Base-by-base conservation (phyloP, 139 green algal genomes). In the Chlorella sp. region DNA sequence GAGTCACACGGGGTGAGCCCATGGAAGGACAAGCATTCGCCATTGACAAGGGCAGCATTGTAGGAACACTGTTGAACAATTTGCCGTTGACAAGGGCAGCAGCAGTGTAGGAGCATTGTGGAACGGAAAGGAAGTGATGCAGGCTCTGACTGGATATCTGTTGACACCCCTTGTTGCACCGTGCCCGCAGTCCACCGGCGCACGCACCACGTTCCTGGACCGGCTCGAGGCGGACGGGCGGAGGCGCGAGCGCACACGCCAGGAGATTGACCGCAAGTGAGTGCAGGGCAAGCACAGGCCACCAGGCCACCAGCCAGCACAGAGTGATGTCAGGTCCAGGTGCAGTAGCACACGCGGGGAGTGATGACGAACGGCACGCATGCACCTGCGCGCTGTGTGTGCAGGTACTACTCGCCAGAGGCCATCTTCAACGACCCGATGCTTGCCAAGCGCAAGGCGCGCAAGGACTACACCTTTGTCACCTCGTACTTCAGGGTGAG, bases 171-270 rank as follows among this genome's bases (percentile, higher is more conserved):
- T 22, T 49, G 2, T 20, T 70, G 33, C 31, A 22, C 4, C 3
- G 29, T 42, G 71, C n/a, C n/a, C n/a, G n/a, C n/a, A n/a, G n/a
- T n/a, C n/a, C n/a, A n/a, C n/a, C n/a, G 49, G 17, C 79, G 70
- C 23, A 62, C 14, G 27, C 29, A 22, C 35, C 36, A 35, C 23
- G 24, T 90, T 90, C 72, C 65, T 90, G 62, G 78, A 87, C 14
- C 74, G 85, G 34, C 80, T 90, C 26, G 60, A 77, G 29, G 77
- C 69, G 17, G 85, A 89, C 68, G 29, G 80, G 24, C 71, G 66
- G n/a, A 74, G 73, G 62, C 66, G 85, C 3, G 35, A 88, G 74
- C 34, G 32, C 27, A 70, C 65, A 5, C 31, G 27, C 1, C 65
- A 69, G 49, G 70, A 72, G 31, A 36, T 61, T 17, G 55, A 51